A percentile compares a stretch with the other conserved stretches of the same genome.
phyloP scores from a whole-genome alignment of 2,329 filamentous ascomycete genomes.

The Diplodia sapinea region DNA sequence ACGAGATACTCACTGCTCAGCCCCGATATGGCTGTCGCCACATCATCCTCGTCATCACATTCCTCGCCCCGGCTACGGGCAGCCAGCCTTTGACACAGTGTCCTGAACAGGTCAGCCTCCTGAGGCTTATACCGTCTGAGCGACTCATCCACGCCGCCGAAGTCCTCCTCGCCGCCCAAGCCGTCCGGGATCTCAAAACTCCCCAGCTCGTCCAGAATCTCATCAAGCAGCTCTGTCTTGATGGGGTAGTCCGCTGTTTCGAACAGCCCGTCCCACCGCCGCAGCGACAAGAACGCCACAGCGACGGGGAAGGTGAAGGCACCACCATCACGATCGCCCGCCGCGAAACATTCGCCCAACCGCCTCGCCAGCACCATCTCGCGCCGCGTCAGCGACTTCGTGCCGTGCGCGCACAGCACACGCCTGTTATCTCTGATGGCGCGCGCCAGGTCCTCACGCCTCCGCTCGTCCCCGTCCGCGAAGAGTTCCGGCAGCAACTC shows the following conservation, averaged over 20 bases:
- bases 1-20: not conserved
- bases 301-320: not conserved
- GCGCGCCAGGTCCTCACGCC: not conserved
- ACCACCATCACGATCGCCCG: not conserved
- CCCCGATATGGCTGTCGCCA: not conserved
- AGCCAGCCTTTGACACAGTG: not conserved
- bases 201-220: not conserved
- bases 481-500: not conserved
- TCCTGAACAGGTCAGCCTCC: not conserved
- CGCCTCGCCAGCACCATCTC: not conserved
- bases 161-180: constrained; percentile 8
- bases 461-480: not conserved
- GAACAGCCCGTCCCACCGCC: not conserved
- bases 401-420: not conserved
- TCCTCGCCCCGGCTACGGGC: not conserved
- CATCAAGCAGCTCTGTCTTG: not conserved
- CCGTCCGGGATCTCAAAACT: not conserved
- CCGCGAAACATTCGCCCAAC: not conserved
- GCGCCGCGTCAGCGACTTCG: not conserved
- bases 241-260: accelerated
- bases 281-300: constrained; percentile 14
- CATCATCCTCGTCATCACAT: too few species aligned
- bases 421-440: not conserved
- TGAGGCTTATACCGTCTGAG: not conserved
- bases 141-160: not conserved